Percentiles rank a stretch among this genome's conserved stretches.
These are phyloP conservation scores for Phytopythium aichiense DNA, from an alignment of 352 stramenopile species.

Conservation along the genomic window DNA sequence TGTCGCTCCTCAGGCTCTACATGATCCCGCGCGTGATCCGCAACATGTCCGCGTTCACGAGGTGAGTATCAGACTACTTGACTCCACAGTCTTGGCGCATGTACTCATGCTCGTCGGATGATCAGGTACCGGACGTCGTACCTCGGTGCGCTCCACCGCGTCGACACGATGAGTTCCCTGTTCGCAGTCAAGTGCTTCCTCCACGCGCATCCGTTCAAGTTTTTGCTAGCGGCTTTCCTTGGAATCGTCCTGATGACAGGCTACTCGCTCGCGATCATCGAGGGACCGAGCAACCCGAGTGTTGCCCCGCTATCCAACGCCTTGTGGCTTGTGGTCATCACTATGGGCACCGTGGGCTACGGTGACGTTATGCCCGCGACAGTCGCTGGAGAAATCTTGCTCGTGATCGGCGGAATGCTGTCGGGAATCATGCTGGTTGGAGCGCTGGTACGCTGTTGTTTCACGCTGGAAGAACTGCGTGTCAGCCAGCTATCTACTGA, in stretches of 20 bases:
- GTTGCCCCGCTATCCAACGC: constrained; percentile 55
- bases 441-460: constrained; percentile 41
- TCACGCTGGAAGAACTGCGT: background rate
- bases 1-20: constrained; percentile 68
- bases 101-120: background rate
- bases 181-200: constrained; percentile 83
- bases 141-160: constrained; percentile 62
- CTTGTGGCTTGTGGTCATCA: constrained; percentile 68
- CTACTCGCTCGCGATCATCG: constrained; percentile 65
- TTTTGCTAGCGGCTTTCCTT: constrained; percentile 41
- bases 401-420: constrained; percentile 66
- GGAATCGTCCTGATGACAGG: constrained; percentile 45
- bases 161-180: constrained; percentile 73
- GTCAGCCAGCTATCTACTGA: no score
- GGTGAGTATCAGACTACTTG: constrained; percentile 19
- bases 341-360: constrained; percentile 77
- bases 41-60: constrained; percentile 74
- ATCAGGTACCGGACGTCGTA: constrained; percentile 72
- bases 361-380: constrained; percentile 59
- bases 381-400: constrained; percentile 44
- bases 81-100: no score
- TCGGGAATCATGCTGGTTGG: constrained; percentile 65
- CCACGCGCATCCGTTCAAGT: constrained; percentile 56
- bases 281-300: constrained; percentile 57
- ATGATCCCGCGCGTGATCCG: constrained; percentile 72